These are phyloP conservation scores for Pichia sp. DNA, from an alignment of 1,139 yeast species.

Conservation along the genomic window DNA sequence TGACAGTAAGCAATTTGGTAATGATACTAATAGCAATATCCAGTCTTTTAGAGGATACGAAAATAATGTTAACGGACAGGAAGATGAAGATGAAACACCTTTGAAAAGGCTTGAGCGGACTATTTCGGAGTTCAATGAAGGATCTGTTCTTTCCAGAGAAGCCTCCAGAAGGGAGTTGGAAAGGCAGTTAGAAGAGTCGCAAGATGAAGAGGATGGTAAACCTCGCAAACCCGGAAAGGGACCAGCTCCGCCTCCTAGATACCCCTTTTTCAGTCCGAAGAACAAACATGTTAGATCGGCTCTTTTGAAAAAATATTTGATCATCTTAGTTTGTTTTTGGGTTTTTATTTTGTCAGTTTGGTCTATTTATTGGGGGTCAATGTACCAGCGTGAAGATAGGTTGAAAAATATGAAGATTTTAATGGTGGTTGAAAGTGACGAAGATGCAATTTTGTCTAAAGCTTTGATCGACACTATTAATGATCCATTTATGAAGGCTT, in stretches of 20 bases:
- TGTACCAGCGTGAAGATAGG: slow-evolving; percentile 34
- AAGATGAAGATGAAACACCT: no score
- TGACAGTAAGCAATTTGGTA: no score
- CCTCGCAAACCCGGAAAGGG: slow-evolving; percentile 3
- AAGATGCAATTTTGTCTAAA: slow-evolving; percentile 30
- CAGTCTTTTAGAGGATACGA: no score
- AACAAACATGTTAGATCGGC: slow-evolving; percentile 7
- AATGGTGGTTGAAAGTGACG: slow-evolving; percentile 39
- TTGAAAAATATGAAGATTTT: slow-evolving; percentile 34
- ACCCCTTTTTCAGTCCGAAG: slow-evolving; percentile 12
- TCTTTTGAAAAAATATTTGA: slow-evolving; percentile 9
- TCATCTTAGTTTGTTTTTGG: slow-evolving; percentile 14
- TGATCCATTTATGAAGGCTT: slow-evolving; percentile 13
- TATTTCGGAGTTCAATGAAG: slow-evolving; percentile 20
- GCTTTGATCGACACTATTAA: slow-evolving; percentile 25
- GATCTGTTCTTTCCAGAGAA: slow-evolving; percentile 11
- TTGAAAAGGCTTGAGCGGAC: slow-evolving; percentile 13
- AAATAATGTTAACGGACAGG: no score
- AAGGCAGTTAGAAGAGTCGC: background rate
- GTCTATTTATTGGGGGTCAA: slow-evolving; percentile 56
- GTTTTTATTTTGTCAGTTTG: slow-evolving; percentile 31
- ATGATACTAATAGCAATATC: no score
- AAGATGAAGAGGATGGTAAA: background rate
- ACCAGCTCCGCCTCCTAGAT: slow-evolving; percentile 5
- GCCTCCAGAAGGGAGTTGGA: slow-evolving; percentile 8